phyloP scores from a whole-genome alignment of 345 rosid species.

The Gossypioides kirkii region DNA sequence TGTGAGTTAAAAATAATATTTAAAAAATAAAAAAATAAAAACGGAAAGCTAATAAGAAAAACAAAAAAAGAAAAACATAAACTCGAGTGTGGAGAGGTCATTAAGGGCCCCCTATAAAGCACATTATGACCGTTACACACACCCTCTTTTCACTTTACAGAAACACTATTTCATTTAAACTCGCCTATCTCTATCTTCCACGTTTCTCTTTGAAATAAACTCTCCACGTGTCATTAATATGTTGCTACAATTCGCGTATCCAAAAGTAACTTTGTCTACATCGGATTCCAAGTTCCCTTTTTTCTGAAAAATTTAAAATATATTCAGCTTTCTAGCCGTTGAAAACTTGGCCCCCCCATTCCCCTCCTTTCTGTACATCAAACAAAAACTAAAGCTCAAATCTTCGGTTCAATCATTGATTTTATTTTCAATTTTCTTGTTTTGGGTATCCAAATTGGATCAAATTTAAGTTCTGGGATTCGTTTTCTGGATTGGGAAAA shows the following conservation, averaged over 20 bases:
- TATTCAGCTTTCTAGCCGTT: conserved; percentile 66
- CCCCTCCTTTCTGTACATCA: conserved; percentile 5
- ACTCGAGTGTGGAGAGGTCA: background rate
- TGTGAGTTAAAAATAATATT: too few relatives aligned
- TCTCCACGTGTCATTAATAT: background rate
- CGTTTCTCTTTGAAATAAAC: background rate
- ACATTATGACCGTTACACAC: background rate
- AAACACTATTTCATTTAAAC: background rate
- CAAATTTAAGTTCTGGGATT: background rate
- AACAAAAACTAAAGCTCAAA: conserved; percentile 1
- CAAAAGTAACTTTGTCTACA: background rate
- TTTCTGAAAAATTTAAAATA: conserved; percentile 25
- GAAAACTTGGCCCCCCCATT: conserved; percentile 11
- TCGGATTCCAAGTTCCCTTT: background rate
- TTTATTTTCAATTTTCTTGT: background rate
- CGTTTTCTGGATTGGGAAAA: background rate
- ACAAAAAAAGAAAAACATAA: background rate
- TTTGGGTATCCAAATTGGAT: background rate
- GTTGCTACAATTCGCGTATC: background rate
- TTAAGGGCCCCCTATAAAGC: background rate
- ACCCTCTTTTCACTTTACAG: conserved; percentile 1
- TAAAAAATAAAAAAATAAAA: too few relatives aligned
- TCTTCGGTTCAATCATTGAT: conserved; percentile 1
- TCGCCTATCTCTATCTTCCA: background rate
- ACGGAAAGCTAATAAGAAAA: too few relatives aligned